Percentiles rank a stretch among this genome's conserved stretches.
These are phyloP conservation scores for Hansenula lynferdii DNA, from an alignment of 1,139 yeast genomes.

Conservation along the genomic window DNA sequence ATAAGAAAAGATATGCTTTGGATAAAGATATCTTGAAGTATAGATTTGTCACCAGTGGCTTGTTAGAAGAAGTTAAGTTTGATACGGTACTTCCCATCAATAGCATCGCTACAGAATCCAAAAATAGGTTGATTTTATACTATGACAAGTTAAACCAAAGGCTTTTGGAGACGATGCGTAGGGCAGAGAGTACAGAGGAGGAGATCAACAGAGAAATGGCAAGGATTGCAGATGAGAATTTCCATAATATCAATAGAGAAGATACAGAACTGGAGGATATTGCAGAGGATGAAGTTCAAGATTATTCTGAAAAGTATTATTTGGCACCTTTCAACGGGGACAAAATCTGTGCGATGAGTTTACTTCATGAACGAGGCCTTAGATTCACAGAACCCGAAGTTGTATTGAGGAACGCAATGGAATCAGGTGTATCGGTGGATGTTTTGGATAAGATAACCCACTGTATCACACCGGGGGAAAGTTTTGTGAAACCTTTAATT, in stretches of 20 bases:
- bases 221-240: constrained; percentile 16
- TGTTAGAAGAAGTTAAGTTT: constrained; percentile 8
- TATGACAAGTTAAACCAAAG: constrained; percentile 16
- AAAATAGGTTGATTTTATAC: constrained; percentile 13
- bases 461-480: constrained; percentile 10
- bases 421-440: background rate
- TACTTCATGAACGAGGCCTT: constrained; percentile 10
- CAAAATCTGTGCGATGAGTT: constrained; percentile 5
- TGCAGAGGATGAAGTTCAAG: constrained; percentile 10
- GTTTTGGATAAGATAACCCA: constrained; percentile 4
- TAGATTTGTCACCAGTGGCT: constrained; percentile 10
- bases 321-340: constrained; percentile 4
- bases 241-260: constrained; percentile 2
- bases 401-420: constrained; percentile 8
- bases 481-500: constrained; percentile 10
- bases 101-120: constrained; percentile 12
- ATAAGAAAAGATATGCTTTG: constrained; percentile 14
- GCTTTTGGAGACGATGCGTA: constrained; percentile 11
- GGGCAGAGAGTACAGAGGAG: constrained; percentile 10
- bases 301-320: constrained; percentile 14
- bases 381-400: constrained; percentile 8
- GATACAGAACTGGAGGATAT: constrained; percentile 4
- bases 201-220: constrained; percentile 14
- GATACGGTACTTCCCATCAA: constrained; percentile 14
- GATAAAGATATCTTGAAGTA: constrained; percentile 12